Evolutionary conservation across 2,329 filamentous ascomycete species (phyloP).

Genomic region (Botrytis galanthina): DNA sequence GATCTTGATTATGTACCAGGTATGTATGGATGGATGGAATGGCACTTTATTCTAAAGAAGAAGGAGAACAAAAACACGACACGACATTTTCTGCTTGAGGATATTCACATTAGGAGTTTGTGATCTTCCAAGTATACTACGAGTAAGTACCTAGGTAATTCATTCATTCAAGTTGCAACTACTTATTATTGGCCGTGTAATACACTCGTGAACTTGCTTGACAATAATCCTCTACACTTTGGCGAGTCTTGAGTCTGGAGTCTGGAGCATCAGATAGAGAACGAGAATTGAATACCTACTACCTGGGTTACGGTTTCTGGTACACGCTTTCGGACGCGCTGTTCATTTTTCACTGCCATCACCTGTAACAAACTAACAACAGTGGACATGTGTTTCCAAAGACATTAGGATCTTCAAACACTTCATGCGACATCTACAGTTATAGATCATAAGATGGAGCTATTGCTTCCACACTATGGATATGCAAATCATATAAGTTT

Average conservation of each 20-base stretch:
- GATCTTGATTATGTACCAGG: background rate
- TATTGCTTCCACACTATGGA: background rate
- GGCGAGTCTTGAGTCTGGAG: background rate
- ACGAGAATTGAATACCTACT: too few species aligned
- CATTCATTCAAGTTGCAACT: background rate
- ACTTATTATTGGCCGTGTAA: too few species aligned
- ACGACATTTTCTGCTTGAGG: background rate
- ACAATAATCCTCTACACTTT: background rate
- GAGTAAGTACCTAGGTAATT: too few species aligned
- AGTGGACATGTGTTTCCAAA: background rate
- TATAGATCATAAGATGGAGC: background rate
- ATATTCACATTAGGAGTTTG: background rate
- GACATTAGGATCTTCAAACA: background rate
- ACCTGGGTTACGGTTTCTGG: too few species aligned
- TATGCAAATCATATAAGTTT: background rate
- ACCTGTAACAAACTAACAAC: background rate
- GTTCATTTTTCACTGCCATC: background rate
- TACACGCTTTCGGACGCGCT: background rate
- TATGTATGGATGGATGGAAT: background rate
- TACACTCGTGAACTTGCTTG: too few species aligned
- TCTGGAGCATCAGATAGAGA: background rate
- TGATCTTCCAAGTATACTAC: background rate
- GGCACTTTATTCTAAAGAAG: background rate
- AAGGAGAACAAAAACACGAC: background rate
- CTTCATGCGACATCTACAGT: conserved; percentile 3